These are phyloP conservation scores for Mortierella claussenii DNA, from an alignment of 192 early-diverging fungal species.

Conservation along the genomic window DNA sequence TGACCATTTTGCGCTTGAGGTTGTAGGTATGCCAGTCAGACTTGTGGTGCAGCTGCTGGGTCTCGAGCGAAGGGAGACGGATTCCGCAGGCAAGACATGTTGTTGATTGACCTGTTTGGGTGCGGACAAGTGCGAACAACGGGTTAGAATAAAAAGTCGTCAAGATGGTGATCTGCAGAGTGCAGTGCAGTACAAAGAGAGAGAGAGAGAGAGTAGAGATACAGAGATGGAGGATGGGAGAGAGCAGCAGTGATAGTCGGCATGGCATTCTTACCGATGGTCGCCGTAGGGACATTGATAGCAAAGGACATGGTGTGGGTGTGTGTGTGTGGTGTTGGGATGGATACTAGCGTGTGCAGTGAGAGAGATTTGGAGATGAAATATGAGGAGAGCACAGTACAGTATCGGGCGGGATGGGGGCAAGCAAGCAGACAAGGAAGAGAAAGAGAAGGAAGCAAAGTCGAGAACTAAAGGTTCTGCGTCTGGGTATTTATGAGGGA, in stretches of 20 bases:
- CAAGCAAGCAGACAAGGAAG: background rate
- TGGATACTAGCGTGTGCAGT: background rate
- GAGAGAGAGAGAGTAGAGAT: no score
- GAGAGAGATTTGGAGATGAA: background rate
- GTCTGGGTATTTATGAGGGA: no score
- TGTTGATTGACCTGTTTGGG: slow-evolving; percentile 47
- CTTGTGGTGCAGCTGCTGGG: slow-evolving; percentile 92
- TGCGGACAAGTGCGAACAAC: no score
- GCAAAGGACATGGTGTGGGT: slow-evolving; percentile 33
- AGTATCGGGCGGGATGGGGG: no score
- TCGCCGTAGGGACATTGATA: slow-evolving; percentile 22
- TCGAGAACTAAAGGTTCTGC: no score
- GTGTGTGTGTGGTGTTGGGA: background rate
- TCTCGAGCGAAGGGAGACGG: slow-evolving; percentile 88
- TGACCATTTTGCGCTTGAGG: slow-evolving; percentile 96
- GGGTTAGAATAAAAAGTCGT: no score
- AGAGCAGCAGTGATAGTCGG: background rate
- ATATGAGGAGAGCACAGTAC: background rate
- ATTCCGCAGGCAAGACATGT: slow-evolving; percentile 93
- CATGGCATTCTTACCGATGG: slow-evolving; percentile 22
- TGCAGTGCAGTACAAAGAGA: no score
- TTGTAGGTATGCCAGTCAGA: slow-evolving; percentile 99
- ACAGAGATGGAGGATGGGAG: no score
- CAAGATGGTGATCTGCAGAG: slow-evolving; percentile 7
- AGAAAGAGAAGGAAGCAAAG: background rate